phyloP scores from a whole-genome alignment of 768 basidiomycete genomes.

The Russula olivacea region DNA sequence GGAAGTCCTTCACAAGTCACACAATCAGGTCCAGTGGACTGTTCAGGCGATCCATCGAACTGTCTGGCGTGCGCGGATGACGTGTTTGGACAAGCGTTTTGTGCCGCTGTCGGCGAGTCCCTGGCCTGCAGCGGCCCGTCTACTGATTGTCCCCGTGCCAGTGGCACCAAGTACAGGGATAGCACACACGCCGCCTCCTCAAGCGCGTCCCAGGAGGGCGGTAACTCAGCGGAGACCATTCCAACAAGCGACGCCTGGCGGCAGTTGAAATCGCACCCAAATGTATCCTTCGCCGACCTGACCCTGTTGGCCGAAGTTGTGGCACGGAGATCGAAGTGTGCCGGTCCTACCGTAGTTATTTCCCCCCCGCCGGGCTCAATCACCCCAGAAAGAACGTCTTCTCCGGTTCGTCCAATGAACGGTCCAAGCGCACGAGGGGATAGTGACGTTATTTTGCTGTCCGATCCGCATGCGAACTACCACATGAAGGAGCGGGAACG shows the following conservation, averaged over 20 bases:
- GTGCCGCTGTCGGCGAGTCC: slow-evolving; percentile 63
- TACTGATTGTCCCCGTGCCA: slow-evolving; percentile 46
- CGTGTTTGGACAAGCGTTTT: slow-evolving; percentile 83
- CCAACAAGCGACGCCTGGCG: slow-evolving; percentile 81
- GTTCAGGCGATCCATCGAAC: slow-evolving; percentile 83
- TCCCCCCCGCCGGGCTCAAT: slow-evolving; percentile 47
- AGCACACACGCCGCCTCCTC: neutral
- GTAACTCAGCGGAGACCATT: slow-evolving; percentile 46
- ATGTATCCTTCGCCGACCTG: slow-evolving; percentile 79
- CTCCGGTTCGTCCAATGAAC: slow-evolving; percentile 29
- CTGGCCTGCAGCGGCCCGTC: slow-evolving; percentile 50
- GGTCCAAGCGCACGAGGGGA: slow-evolving; percentile 16
- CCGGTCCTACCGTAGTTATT: slow-evolving; percentile 59
- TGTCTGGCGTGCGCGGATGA: slow-evolving; percentile 84
- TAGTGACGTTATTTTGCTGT: slow-evolving; percentile 41
- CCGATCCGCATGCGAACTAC: slow-evolving; percentile 51
- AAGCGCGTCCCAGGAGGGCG: slow-evolving; percentile 26
- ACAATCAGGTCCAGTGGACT: slow-evolving; percentile 37
- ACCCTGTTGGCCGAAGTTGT: slow-evolving; percentile 84
- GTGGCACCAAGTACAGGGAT: slow-evolving; percentile 29
- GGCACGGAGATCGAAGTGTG: slow-evolving; percentile 72
- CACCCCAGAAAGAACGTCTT: slow-evolving; percentile 42
- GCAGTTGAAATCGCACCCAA: slow-evolving; percentile 82
- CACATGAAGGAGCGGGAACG: slow-evolving; percentile 39
- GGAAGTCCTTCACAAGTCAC: slow-evolving; percentile 28